Base-by-base conservation (phyloP, 2,329 filamentous ascomycete species). In the Moelleriella libera region DNA sequence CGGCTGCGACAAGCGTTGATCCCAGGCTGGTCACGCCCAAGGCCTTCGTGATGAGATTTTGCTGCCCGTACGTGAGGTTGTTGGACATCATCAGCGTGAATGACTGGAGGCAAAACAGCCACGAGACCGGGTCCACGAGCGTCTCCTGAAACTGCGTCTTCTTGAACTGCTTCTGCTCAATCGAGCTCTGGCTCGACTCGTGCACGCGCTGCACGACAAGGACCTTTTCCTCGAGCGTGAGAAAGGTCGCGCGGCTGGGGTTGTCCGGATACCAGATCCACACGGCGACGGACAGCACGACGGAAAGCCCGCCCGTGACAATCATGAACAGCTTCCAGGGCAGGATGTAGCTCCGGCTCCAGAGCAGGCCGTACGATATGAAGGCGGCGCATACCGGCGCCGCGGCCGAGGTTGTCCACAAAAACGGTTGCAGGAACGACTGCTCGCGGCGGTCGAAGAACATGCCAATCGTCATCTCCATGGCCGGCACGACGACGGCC, bases 251-350 rank as follows among this genome's bases (percentile, higher is more conserved):
- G 42, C 65, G 63, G 5, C 60, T 57, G 0, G 66, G 67, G 30
- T 64, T 61, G 45, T 63, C 61, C 2, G 68, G 68, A 11, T 64
- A 64, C 30, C 56, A 52, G 39, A 68, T 59, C 55, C 63, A 61
- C 28, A 63, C 60, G 39, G 58, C 59, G 1, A 62, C 48, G 1
- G 64, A 56, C 0, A 68, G 53, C 1, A 67, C 1, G 0, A 68
- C 45, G 0, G 65, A 64, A 1, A 66, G 43, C 0, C 58, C 58
- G 2, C 65, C 66, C 0, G 63, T 67, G 34, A 64, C 55, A 9
- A 68, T 60, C 58, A 65, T 65, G 45, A 67, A 63, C 0, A 66
- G 50, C 49, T 68, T 67, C 65, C 66, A 66, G 2, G 63, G 62
- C 1, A 60, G 51, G 2, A 64, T 57, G 3, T 49, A 41, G 11